A percentile compares a stretch with the other conserved stretches of the same genome.
Evolutionary conservation across 2,329 filamentous ascomycete species (phyloP).

Genomic region (Pseudocercospora macadamiae): DNA sequence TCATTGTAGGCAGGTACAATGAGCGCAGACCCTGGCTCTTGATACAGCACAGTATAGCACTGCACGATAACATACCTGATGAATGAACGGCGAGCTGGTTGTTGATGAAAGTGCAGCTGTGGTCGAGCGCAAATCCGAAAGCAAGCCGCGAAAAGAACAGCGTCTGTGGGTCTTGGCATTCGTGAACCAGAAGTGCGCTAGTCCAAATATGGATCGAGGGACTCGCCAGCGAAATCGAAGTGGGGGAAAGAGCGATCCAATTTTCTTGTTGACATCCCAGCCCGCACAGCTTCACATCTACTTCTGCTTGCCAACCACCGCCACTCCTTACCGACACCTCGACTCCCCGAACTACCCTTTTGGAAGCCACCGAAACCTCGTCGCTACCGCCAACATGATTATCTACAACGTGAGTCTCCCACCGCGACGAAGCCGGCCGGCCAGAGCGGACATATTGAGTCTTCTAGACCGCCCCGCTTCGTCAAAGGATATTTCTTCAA

Average conservation of each 20-base stretch:
- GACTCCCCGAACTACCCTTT: slow-evolving; percentile 24
- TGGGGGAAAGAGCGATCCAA: too few species aligned
- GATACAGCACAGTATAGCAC: slow-evolving; percentile 49
- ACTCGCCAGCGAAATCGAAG: too few species aligned
- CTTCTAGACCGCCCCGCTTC: slow-evolving; percentile 11
- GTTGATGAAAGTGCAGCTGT: slow-evolving; percentile 20
- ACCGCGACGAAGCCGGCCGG: not conserved
- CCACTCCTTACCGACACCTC: slow-evolving; percentile 13
- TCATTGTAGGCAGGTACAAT: slow-evolving; percentile 40
- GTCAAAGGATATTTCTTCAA: slow-evolving; percentile 7
- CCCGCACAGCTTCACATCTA: too few species aligned
- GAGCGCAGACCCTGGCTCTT: slow-evolving; percentile 52
- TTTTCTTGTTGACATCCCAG: too few species aligned
- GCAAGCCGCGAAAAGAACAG: not conserved
- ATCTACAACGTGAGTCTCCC: slow-evolving; percentile 58
- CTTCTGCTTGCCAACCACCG: too few species aligned
- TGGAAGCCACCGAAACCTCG: slow-evolving; percentile 1
- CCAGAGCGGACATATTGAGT: not conserved
- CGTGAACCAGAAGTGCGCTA: too few species aligned
- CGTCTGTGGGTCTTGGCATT: not conserved
- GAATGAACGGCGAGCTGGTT: slow-evolving; percentile 23
- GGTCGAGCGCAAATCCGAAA: slow-evolving; percentile 4
- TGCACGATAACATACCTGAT: slow-evolving; percentile 45
- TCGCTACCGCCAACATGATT: slow-evolving; percentile 52
- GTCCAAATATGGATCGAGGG: too few species aligned